A percentile compares a stretch with the other conserved stretches of the same genome.
Evolutionary conservation across 129 eudicot genomes (phyloP).

Genomic region (Erigeron canadensis): DNA sequence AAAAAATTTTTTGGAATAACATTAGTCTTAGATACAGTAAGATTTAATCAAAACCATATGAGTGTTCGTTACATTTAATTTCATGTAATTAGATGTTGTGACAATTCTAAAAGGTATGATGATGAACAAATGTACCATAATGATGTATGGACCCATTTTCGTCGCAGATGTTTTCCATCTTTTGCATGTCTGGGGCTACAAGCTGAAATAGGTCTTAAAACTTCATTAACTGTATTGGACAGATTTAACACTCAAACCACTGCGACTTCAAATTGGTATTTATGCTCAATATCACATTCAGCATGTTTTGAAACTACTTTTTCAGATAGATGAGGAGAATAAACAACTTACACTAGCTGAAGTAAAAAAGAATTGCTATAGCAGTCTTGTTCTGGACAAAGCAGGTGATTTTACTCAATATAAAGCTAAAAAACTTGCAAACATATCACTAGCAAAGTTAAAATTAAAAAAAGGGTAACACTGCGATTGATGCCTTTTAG

Average conservation of each 20-base stretch:
- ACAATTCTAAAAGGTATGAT: not conserved
- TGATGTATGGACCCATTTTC: not conserved
- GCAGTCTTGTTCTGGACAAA: constrained; percentile 5
- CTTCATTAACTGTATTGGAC: not conserved
- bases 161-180: not conserved
- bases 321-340: not conserved
- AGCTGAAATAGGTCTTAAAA: not conserved
- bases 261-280: too few species aligned
- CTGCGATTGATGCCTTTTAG: not conserved
- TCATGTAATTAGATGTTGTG: too few species aligned
- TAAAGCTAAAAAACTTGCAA: constrained; percentile 24
- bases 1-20: not conserved
- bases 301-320: not conserved
- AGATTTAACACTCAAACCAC: not conserved
- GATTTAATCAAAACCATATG: not conserved
- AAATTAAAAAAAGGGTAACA: not conserved
- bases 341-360: constrained; percentile 25
- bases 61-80: not conserved
- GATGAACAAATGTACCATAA: not conserved
- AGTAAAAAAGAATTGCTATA: constrained; percentile 19
- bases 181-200: not conserved
- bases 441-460: constrained; percentile 14
- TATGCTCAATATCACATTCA: too few species aligned
- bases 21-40: not conserved
- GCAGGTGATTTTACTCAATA: constrained; percentile 9